A percentile compares a stretch with the other conserved stretches of the same genome.
Conservation (phyloP, 2,329 filamentous ascomycete species). For the Mycocentrospora acerina region DNA sequence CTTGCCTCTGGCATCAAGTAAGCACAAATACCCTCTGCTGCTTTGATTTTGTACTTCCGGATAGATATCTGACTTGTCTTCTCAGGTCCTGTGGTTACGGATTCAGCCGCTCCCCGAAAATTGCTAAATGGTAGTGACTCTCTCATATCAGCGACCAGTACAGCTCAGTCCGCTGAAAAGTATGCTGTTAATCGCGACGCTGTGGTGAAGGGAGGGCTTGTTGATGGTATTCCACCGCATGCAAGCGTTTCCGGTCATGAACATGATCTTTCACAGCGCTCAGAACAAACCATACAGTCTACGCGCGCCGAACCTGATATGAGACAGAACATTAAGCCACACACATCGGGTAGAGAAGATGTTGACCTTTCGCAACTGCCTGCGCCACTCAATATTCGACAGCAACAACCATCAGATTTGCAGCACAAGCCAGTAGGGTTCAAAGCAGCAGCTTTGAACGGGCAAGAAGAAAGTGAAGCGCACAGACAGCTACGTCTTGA, state of each 20-base stretch:
- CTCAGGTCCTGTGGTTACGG: constrained; percentile 4
- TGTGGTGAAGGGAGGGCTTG: constrained; percentile 7
- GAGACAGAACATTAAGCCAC: constrained; percentile 1
- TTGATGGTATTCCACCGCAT: constrained; percentile 11
- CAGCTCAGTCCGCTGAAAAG: constrained; percentile 6
- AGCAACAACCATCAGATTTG: not conserved
- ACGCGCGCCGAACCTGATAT: constrained; percentile 6
- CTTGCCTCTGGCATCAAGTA: constrained; percentile 1
- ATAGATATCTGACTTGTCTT: not conserved
- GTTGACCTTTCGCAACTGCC: not conserved
- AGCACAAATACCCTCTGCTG: not conserved
- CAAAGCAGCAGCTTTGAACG: constrained; percentile 4
- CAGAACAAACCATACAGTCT: constrained; percentile 5
- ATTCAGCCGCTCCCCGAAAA: not conserved
- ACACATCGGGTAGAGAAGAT: constrained; percentile 1
- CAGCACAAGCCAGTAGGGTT: not conserved
- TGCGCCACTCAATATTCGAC: not conserved
- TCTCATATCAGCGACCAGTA: constrained; percentile 3
- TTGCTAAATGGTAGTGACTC: constrained; percentile 1
- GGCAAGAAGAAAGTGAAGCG: constrained; percentile 6
- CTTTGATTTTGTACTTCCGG: too few relatives aligned
- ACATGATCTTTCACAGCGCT: constrained; percentile 6
- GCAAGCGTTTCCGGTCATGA: constrained; percentile 1
- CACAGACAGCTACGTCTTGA: constrained; percentile 16
- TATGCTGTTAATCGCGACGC: constrained; percentile 7